Percentiles rank a stretch among this genome's conserved stretches.
These are phyloP conservation scores for Penicillium sp. DNA, from an alignment of 2,329 filamentous ascomycete genomes.

Conservation along the genomic window DNA sequence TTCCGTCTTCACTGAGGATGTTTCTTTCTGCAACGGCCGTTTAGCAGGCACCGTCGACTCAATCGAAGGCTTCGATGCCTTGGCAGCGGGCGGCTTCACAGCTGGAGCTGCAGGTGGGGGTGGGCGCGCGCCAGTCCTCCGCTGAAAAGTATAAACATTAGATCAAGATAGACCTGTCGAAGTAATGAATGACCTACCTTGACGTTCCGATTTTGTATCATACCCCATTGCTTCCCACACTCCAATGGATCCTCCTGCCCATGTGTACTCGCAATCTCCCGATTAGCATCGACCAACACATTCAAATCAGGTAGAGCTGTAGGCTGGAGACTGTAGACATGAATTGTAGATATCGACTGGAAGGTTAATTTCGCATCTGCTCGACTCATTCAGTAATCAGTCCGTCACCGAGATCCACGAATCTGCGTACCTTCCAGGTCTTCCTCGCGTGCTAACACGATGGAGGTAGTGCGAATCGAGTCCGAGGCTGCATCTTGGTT, in stretches of 20 bases:
- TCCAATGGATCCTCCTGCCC: constrained; percentile 60
- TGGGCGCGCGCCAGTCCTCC: constrained; percentile 49
- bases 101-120: constrained; percentile 31
- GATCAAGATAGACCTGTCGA: neutral
- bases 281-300: constrained; percentile 67
- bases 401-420: neutral
- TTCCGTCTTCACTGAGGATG: constrained; percentile 25
- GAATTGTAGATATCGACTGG: constrained; percentile 71
- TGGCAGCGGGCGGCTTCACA: constrained; percentile 30
- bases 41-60: constrained; percentile 43
- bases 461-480: constrained; percentile 54
- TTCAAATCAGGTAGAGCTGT: constrained; percentile 70
- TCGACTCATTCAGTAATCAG: neutral
- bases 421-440: constrained; percentile 60
- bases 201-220: constrained; percentile 71
- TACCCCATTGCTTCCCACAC: constrained; percentile 64
- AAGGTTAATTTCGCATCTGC: constrained; percentile 68
- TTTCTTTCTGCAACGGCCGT: constrained; percentile 36
- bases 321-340: constrained; percentile 82
- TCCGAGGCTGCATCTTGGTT: constrained; percentile 53
- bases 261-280: constrained; percentile 59
- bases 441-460: constrained; percentile 71
- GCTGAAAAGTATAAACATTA: constrained; percentile 33
- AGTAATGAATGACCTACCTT: constrained; percentile 43
- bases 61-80: constrained; percentile 15